Evolutionary conservation across 1,284 basidiomycete genomes (phyloP), one percentile per base, ranked within the genome.

Genomic region (Rhodotorula sp.): DNA sequence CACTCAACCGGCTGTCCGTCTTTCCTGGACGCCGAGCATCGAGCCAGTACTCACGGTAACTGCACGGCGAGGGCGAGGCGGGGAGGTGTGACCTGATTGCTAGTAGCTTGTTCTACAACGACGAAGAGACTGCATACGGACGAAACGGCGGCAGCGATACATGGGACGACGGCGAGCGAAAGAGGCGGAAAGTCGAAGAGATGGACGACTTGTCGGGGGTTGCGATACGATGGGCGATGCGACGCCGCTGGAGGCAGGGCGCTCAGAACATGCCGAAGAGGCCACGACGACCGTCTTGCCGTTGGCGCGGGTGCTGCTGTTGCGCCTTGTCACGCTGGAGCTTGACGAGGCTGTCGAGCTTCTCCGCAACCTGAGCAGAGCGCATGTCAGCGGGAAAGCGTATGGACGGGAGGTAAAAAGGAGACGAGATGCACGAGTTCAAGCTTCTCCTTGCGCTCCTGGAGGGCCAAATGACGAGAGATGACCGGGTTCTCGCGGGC

Each of bases 401-500:
- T 16, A 13, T 20, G n/a, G 22, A 46, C 4, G 24, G 31, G 22
- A 55, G 37, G 24, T 2, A 15, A 24, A 53, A 59, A 30, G 28
- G 47, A 57, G 9, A 30, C 22, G 4, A 11, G 26, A 77, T 80
- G 75, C 72, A 91, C 92, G 85, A 94, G 89, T 79, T 97, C 94
- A n/a, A 99, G 84, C 81, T 97, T 98, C 79, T 98, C 94, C 79
- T 98, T 99, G 47, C 94, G 85, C 69, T 95, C 92, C 80, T 99
- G 96, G 53, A 99, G 81, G 73, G 99, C 94, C n/a, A 99, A 84
- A 79, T 99, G 96, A 65, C 83, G 83, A 73, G 87, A 83, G 65
- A 99, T 87, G 37, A 82, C 82, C 1, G 94, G 95, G 79, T 99
- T 99, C 83, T 99, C 94, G 37, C 91, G 85, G 0, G 96, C 95